Percentiles rank a stretch among this genome's conserved stretches.
These are phyloP conservation scores for Pleurotus giganteus DNA, from an alignment of 768 basidiomycete species.

Conservation along the genomic window DNA sequence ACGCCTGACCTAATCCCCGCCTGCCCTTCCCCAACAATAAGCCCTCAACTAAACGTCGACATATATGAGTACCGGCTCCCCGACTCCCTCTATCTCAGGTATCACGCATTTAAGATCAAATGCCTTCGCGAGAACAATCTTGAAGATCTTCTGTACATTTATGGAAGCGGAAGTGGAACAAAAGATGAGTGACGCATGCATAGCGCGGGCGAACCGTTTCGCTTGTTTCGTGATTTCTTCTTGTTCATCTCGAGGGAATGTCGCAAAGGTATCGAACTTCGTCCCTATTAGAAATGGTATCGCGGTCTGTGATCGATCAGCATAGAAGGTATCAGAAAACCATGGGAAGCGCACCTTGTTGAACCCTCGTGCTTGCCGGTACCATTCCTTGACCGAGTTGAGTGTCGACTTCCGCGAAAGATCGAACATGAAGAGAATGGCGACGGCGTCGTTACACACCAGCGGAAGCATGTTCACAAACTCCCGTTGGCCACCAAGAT, in stretches of 20 bases:
- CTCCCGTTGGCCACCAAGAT: slow-evolving; percentile 94
- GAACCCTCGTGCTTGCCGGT: slow-evolving; percentile 97
- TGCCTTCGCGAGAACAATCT: slow-evolving; percentile 94
- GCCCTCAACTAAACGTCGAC: slow-evolving; percentile 64
- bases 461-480: slow-evolving; percentile 99
- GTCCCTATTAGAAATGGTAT: slow-evolving; percentile 99
- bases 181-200: slow-evolving; percentile 99
- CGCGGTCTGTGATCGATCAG: slow-evolving; percentile 66
- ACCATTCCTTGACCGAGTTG: slow-evolving; percentile 99
- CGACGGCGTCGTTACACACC: slow-evolving; percentile 99
- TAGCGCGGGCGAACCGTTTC: slow-evolving; percentile 96
- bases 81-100: slow-evolving; percentile 95
- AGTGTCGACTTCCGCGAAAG: slow-evolving; percentile 95
- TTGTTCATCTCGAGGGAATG: slow-evolving; percentile 95
- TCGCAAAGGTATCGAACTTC: slow-evolving; percentile 96
- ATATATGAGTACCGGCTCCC: slow-evolving; percentile 94
- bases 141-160: slow-evolving; percentile 99
- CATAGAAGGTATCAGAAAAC: not conserved
- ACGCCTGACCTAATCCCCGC: not conserved
- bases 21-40: not conserved
- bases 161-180: slow-evolving; percentile 98
- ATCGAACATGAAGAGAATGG: slow-evolving; percentile 99
- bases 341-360: slow-evolving; percentile 75
- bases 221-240: slow-evolving; percentile 99
- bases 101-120: slow-evolving; percentile 99